A percentile compares a stretch with the other conserved stretches of the same genome.
These are phyloP conservation scores for Quambalaria eucalypti DNA, from an alignment of 1,284 basidiomycete species.

Conservation along the genomic window DNA sequence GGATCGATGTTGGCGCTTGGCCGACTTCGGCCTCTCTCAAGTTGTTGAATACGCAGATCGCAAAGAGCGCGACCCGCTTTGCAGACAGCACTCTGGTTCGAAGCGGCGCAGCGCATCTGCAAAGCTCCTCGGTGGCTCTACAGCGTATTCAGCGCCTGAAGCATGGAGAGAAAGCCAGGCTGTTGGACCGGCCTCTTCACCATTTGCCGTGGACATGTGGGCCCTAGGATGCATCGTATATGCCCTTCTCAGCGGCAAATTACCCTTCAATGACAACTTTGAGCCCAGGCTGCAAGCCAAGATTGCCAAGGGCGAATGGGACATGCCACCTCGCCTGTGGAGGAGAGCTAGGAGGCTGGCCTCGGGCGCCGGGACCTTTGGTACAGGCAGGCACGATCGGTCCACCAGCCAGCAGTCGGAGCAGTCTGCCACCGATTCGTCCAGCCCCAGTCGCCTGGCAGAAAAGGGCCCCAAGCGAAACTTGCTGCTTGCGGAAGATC, in stretches of 20 bases:
- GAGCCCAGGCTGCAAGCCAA: conserved; percentile 37
- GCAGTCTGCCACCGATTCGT: conserved; percentile 9
- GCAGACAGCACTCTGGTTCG: too few species aligned
- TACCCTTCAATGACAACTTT: conserved; percentile 34
- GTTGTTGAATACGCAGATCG: neutral
- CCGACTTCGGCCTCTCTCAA: conserved; percentile 70
- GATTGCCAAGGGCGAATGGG: conserved; percentile 36
- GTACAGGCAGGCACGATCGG: conserved; percentile 7
- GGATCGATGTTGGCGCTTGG: conserved; percentile 48
- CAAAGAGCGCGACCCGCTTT: conserved; percentile 3
- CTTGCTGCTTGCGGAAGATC: conserved; percentile 10
- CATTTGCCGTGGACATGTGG: conserved; percentile 39
- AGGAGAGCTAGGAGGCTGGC: conserved; percentile 17
- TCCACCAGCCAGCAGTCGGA: conserved; percentile 5
- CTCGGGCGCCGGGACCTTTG: conserved; percentile 7
- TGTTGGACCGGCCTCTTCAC: conserved; percentile 10
- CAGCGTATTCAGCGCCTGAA: conserved; percentile 35
- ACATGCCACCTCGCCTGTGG: conserved; percentile 24
- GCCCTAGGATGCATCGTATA: conserved; percentile 38
- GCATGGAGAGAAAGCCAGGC: conserved; percentile 4
- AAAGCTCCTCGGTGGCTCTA: conserved; percentile 19
- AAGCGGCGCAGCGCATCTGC: neutral
- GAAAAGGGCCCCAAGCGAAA: conserved; percentile 4
- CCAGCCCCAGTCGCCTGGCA: conserved; percentile 1
- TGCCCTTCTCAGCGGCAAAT: conserved; percentile 26